Evolutionary conservation across 1,284 basidiomycete genomes (phyloP).

Genomic region (Ustilago vetiveriae): DNA sequence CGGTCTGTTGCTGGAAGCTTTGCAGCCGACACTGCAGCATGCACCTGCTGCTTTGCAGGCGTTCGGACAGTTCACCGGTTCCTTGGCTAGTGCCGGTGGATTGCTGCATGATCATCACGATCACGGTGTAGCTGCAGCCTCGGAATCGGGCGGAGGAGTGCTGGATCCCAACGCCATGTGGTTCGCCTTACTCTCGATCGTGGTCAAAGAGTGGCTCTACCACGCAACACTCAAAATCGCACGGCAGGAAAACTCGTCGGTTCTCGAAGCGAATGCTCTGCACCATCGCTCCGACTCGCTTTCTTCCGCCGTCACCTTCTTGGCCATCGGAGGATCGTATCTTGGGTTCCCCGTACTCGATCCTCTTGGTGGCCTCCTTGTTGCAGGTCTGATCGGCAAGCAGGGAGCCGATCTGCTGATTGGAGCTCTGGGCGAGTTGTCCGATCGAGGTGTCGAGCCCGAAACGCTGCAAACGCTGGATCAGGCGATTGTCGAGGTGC

Average conservation of each 20-base stretch:
- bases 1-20: slow-evolving; percentile 77
- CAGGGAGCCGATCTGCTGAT: slow-evolving; percentile 81
- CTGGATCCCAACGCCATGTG: slow-evolving; percentile 95
- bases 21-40: slow-evolving; percentile 68
- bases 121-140: slow-evolving; percentile 36
- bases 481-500: slow-evolving; percentile 68
- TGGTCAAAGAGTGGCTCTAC: slow-evolving; percentile 92
- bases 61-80: slow-evolving; percentile 73
- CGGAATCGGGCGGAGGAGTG: slow-evolving; percentile 52
- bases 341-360: slow-evolving; percentile 86
- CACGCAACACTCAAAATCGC: slow-evolving; percentile 75
- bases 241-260: slow-evolving; percentile 85
- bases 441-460: slow-evolving; percentile 81
- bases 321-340: slow-evolving; percentile 75
- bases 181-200: slow-evolving; percentile 84
- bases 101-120: slow-evolving; percentile 74
- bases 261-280: slow-evolving; percentile 72
- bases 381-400: slow-evolving; percentile 85
- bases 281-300: slow-evolving; percentile 88
- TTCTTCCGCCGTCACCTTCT: slow-evolving; percentile 57
- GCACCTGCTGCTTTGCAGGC: slow-evolving; percentile 74
- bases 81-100: slow-evolving; percentile 69
- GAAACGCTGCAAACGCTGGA: slow-evolving; percentile 72
- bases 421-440: slow-evolving; percentile 82
- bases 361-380: slow-evolving; percentile 89